These are phyloP conservation scores for Bipolaris bicolor DNA, from an alignment of 2,329 filamentous ascomycete genomes.

Conservation along the genomic window DNA sequence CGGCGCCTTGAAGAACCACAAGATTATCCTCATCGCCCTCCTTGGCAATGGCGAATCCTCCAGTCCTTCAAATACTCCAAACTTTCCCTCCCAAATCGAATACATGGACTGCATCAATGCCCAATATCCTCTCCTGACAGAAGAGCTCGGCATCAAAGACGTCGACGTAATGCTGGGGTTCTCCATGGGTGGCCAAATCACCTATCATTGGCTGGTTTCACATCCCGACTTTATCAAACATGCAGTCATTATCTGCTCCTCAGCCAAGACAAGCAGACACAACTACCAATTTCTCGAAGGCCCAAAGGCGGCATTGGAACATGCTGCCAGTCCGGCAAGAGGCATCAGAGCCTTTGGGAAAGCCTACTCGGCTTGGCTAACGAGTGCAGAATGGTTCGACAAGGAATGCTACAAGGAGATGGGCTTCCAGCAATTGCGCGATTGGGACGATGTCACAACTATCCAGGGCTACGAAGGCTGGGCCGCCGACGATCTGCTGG, in stretches of 20 bases:
- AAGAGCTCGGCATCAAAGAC: slow-evolving; percentile 52
- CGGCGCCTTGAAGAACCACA: slow-evolving; percentile 54
- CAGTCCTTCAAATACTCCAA: slow-evolving; percentile 57
- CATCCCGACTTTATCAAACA: slow-evolving; percentile 54
- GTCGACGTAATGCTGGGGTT: slow-evolving; percentile 60
- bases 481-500: slow-evolving; percentile 49
- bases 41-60: slow-evolving; percentile 62
- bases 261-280: slow-evolving; percentile 58
- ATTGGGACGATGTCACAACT: slow-evolving; percentile 38
- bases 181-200: slow-evolving; percentile 63
- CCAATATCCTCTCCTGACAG: slow-evolving; percentile 53
- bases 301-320: slow-evolving; percentile 56
- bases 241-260: slow-evolving; percentile 59
- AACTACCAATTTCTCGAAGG: slow-evolving; percentile 64
- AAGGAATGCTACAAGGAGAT: slow-evolving; percentile 44
- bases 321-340: slow-evolving; percentile 47
- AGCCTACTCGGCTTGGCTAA: slow-evolving; percentile 51
- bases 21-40: slow-evolving; percentile 59
- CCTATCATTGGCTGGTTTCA: slow-evolving; percentile 60
- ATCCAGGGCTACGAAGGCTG: slow-evolving; percentile 30
- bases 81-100: slow-evolving; percentile 54
- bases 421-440: slow-evolving; percentile 33
- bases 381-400: slow-evolving; percentile 52
- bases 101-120: slow-evolving; percentile 61
- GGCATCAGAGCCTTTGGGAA: slow-evolving; percentile 47